phyloP scores from a whole-genome alignment of 352 stramenopile genomes.

The Pythium scleroteichum region DNA sequence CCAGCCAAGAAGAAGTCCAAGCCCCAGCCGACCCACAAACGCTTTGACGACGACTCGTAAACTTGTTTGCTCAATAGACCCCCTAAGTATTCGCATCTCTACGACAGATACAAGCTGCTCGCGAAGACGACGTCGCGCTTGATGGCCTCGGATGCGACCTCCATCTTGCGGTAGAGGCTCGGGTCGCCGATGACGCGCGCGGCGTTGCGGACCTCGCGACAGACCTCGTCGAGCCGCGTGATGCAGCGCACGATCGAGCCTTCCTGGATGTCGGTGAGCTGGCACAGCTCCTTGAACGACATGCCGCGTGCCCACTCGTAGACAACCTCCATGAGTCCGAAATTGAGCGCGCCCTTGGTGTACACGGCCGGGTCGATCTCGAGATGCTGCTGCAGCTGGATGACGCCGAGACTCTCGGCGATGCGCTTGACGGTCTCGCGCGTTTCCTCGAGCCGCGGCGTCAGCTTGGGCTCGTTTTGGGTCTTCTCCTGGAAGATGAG shows the following conservation, averaged over 20 bases:
- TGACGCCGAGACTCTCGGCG: slow-evolving; percentile 72
- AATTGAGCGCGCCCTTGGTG: slow-evolving; percentile 92
- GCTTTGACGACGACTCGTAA: slow-evolving; percentile 31
- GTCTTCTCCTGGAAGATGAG: slow-evolving; percentile 97
- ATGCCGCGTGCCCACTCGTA: slow-evolving; percentile 99
- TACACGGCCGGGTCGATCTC: slow-evolving; percentile 93
- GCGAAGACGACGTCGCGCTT: slow-evolving; percentile 99
- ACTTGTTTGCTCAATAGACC: slow-evolving; percentile 4
- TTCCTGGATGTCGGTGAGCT: slow-evolving; percentile 96
- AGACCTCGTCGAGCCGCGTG: slow-evolving; percentile 97
- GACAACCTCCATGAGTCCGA: slow-evolving; percentile 93
- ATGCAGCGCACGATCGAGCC: slow-evolving; percentile 98
- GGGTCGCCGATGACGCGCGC: slow-evolving; percentile 95
- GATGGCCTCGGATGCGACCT: slow-evolving; percentile 95
- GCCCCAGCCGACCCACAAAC: slow-evolving; percentile 30
- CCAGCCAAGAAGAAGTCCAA: slow-evolving; percentile 22
- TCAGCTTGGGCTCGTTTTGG: slow-evolving; percentile 74
- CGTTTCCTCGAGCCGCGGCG: slow-evolving; percentile 64
- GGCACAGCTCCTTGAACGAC: slow-evolving; percentile 95
- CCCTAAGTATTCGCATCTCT: slow-evolving; percentile 13
- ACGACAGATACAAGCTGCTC: slow-evolving; percentile 93
- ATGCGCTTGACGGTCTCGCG: slow-evolving; percentile 90
- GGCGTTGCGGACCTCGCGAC: slow-evolving; percentile 96
- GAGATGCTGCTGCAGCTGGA: slow-evolving; percentile 81
- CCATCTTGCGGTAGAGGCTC: slow-evolving; percentile 97